Conservation (phyloP, 1,284 basidiomycete species). For the Sporisorium graminicola region DNA sequence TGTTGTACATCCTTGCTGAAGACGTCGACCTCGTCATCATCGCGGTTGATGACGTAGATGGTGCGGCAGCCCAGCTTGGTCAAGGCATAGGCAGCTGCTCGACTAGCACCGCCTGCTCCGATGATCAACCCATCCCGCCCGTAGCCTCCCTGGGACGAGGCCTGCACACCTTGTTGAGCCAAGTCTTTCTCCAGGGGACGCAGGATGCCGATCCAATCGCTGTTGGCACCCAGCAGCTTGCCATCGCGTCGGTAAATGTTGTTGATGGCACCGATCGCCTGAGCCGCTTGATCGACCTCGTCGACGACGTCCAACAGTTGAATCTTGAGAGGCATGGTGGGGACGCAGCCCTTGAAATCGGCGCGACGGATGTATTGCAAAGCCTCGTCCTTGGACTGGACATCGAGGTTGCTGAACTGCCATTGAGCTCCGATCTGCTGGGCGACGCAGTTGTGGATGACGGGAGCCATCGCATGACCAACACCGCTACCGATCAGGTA, state of each 20-base stretch:
- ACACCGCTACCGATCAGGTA: conserved; percentile 13
- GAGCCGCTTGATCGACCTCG: conserved; percentile 15
- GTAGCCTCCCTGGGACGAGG: neutral
- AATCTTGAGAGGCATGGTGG: conserved; percentile 20
- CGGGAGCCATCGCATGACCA: conserved; percentile 13
- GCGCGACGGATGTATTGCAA: conserved; percentile 12
- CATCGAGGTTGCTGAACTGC: conserved; percentile 19
- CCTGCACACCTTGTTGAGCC: conserved; percentile 2
- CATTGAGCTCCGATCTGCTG: conserved; percentile 17
- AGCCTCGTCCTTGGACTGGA: conserved; percentile 16
- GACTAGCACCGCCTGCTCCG: conserved; percentile 18
- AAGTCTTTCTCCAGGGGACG: conserved; percentile 16
- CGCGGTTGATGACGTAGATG: conserved; percentile 24
- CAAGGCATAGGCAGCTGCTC: conserved; percentile 18
- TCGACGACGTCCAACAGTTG: conserved; percentile 18
- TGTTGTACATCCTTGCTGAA: conserved; percentile 8
- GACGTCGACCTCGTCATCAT: conserved; percentile 10
- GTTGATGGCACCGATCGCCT: conserved; percentile 19
- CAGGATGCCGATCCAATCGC: conserved; percentile 20
- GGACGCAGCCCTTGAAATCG: conserved; percentile 18
- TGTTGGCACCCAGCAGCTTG: conserved; percentile 16
- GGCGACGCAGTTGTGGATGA: conserved; percentile 16
- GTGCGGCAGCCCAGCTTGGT: conserved; percentile 7
- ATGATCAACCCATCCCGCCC: conserved; percentile 13
- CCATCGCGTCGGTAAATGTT: conserved; percentile 16